These are phyloP conservation scores for Poronia punctata DNA, from an alignment of 495 filamentous ascomycete species.

Conservation along the genomic window DNA sequence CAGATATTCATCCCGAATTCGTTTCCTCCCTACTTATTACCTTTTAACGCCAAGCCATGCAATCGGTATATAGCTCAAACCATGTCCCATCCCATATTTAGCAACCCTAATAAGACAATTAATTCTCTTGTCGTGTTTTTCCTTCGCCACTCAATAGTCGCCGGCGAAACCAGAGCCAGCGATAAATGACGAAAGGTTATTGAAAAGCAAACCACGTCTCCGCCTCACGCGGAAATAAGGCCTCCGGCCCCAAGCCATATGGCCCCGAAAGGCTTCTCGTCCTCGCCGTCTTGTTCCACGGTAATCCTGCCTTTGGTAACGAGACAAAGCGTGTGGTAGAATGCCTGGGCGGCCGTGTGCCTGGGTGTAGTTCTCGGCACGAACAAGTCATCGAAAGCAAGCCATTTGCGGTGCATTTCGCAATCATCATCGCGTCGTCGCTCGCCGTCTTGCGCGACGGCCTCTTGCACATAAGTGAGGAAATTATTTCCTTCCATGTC, in stretches of 20 bases:
- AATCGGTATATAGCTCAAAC: too few species aligned
- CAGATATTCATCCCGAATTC: too few species aligned
- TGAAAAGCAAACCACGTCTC: too few species aligned
- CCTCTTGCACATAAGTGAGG: constrained; percentile 49
- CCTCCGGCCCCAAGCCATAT: constrained; percentile 33
- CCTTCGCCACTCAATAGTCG: too few species aligned
- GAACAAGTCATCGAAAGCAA: constrained; percentile 56
- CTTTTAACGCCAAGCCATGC: too few species aligned
- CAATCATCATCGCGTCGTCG: constrained; percentile 29
- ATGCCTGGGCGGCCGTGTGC: constrained; percentile 61
- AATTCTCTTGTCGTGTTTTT: too few species aligned
- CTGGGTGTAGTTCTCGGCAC: constrained; percentile 45
- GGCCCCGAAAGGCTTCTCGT: constrained; percentile 25
- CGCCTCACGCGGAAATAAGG: too few species aligned
- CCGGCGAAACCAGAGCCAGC: too few species aligned
- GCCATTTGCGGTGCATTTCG: constrained; percentile 28
- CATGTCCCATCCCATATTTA: too few species aligned
- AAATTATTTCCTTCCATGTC: constrained; percentile 37
- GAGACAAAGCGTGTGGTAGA: constrained; percentile 66
- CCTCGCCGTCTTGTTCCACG: constrained; percentile 44
- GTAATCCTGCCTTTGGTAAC: constrained; percentile 55
- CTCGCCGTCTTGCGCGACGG: constrained; percentile 29
- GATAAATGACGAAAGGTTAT: too few species aligned
- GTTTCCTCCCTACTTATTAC: too few species aligned
- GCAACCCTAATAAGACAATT: too few species aligned